phyloP scores from a whole-genome alignment of 2,329 filamentous ascomycete species.

The Penicillium hesseltinei region DNA sequence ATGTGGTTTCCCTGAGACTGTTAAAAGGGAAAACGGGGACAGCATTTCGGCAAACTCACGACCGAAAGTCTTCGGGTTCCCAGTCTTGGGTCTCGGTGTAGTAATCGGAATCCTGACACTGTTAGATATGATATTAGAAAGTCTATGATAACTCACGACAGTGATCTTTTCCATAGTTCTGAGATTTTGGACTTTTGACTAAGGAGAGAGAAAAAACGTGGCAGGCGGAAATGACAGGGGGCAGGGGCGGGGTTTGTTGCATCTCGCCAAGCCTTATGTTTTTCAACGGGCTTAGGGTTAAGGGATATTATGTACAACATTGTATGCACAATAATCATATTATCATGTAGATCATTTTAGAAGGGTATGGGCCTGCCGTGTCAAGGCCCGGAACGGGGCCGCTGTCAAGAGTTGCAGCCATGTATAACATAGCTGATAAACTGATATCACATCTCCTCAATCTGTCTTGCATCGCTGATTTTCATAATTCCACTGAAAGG shows the following conservation, averaged over 20 bases:
- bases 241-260: background rate
- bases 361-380: background rate
- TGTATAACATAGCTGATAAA: background rate
- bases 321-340: too few species aligned
- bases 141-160: background rate
- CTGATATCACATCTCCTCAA: background rate
- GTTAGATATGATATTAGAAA: background rate
- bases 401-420: background rate
- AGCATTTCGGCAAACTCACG: conserved; percentile 6
- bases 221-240: background rate
- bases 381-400: background rate
- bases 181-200: background rate
- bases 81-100: conserved; percentile 4
- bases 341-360: background rate
- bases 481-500: background rate
- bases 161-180: background rate
- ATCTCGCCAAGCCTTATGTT: background rate
- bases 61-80: conserved; percentile 13
- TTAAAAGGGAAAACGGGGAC: background rate
- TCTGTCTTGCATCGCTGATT: background rate
- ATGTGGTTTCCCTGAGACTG: conserved; percentile 15
- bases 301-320: background rate
- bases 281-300: background rate
- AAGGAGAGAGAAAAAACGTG: background rate
- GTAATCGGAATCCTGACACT: conserved; percentile 10